Evolutionary conservation across 1,284 basidiomycete genomes (phyloP).

Genomic region (Tremellales sp.): DNA sequence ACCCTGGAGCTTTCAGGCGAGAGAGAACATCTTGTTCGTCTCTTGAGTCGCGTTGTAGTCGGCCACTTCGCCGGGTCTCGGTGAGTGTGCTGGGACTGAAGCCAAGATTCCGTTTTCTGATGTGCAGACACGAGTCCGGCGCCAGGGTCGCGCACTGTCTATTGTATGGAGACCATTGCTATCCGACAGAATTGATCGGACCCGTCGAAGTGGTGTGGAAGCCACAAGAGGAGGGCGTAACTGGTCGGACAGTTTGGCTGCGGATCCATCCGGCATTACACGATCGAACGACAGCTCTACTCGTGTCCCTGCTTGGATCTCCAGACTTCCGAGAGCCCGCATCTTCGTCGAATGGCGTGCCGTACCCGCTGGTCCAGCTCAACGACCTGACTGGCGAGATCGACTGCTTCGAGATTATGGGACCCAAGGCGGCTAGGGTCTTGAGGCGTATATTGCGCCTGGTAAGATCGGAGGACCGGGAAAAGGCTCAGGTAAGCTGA

Average conservation of each 20-base stretch:
- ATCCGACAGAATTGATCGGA: conserved; percentile 66
- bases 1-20: conserved; percentile 68
- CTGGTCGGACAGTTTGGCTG: conserved; percentile 59
- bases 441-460: conserved; percentile 67
- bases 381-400: conserved; percentile 64
- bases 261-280: conserved; percentile 71
- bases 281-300: conserved; percentile 49
- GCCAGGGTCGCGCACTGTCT: conserved; percentile 33
- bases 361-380: conserved; percentile 54
- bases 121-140: conserved; percentile 58
- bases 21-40: conserved; percentile 54
- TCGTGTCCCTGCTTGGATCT: not conserved
- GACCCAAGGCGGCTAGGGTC: conserved; percentile 73
- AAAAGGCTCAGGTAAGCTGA: conserved; percentile 59
- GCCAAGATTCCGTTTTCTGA: conserved; percentile 3
- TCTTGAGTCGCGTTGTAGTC: conserved; percentile 52
- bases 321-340: not conserved
- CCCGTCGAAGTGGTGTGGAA: conserved; percentile 73
- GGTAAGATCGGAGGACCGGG: conserved; percentile 54
- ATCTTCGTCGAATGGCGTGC: not conserved
- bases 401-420: conserved; percentile 80
- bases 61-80: conserved; percentile 33
- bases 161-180: conserved; percentile 49
- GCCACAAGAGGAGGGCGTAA: conserved; percentile 26
- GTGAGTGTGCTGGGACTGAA: conserved; percentile 18